Evolutionary conservation across 2,329 filamentous ascomycete species (phyloP).

Genomic region (Teratosphaeriaceae sp.): DNA sequence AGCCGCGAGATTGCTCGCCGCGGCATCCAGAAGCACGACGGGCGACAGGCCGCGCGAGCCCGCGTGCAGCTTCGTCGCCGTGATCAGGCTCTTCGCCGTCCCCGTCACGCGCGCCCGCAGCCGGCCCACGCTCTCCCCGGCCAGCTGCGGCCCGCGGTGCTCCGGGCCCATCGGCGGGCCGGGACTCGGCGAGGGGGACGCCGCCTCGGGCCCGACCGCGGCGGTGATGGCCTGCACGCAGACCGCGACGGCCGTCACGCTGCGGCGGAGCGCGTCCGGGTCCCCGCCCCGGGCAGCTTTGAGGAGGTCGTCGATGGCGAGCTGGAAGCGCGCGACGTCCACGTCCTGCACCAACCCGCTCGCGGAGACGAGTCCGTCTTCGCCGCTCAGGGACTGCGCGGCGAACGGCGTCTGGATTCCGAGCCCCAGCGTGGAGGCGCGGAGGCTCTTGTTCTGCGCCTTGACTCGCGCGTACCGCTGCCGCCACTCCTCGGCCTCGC

Average conservation of each 20-base stretch:
- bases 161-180: conserved; percentile 25
- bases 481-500: conserved; percentile 84
- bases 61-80: conserved; percentile 86
- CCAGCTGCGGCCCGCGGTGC: not conserved
- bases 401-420: conserved; percentile 50
- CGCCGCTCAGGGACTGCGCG: conserved; percentile 58
- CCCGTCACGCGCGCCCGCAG: conserved; percentile 80
- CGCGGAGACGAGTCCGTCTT: conserved; percentile 51
- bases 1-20: conserved; percentile 80
- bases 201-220: conserved; percentile 55
- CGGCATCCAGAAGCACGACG: conserved; percentile 88
- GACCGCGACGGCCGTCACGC: conserved; percentile 80
- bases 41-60: conserved; percentile 77
- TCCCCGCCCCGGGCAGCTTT: conserved; percentile 67
- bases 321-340: conserved; percentile 90
- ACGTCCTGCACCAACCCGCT: conserved; percentile 82
- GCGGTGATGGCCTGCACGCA: conserved; percentile 78
- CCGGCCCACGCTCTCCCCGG: conserved; percentile 33
- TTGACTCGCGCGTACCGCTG: conserved; percentile 81
- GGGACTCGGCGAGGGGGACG: conserved; percentile 25
- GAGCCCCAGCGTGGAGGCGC: conserved; percentile 72
- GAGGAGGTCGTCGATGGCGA: conserved; percentile 85
- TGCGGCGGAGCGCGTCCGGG: conserved; percentile 67
- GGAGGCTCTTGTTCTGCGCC: conserved; percentile 75
- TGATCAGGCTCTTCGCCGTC: conserved; percentile 93